A percentile compares a stretch with the other conserved stretches of the same genome.
Evolutionary conservation across 2,329 filamentous ascomycete genomes (phyloP).

Genomic region (Neospermospora avenae): DNA sequence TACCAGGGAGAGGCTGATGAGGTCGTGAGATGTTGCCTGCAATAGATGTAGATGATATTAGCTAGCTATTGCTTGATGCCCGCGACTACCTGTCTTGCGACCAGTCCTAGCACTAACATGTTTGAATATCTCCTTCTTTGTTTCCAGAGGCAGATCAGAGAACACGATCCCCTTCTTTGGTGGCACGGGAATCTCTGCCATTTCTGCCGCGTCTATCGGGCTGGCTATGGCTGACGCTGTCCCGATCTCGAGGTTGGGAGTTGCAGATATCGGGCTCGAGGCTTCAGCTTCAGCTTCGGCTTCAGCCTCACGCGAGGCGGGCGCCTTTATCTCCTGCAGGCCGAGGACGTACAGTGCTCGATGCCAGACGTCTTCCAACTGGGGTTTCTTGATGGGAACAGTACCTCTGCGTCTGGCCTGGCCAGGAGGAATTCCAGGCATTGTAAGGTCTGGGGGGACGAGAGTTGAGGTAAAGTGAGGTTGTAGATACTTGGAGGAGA

Average conservation of each 20-base stretch:
- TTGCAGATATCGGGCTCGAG: neutral
- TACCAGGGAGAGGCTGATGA: conserved; percentile 56
- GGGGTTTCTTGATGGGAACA: conserved; percentile 2
- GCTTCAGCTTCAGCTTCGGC: neutral
- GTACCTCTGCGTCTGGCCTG: conserved; percentile 2
- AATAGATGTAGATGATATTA: neutral
- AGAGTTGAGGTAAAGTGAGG: neutral
- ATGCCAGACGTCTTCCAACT: conserved; percentile 9
- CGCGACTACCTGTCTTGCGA: too few relatives aligned
- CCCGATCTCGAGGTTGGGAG: neutral
- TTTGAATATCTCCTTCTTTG: conserved; percentile 9
- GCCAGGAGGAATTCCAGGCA: neutral
- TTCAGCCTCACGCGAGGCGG: neutral
- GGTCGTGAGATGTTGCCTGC: conserved; percentile 50
- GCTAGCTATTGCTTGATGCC: too few relatives aligned
- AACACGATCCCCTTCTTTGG: neutral
- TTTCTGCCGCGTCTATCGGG: neutral
- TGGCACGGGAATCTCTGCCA: too few relatives aligned
- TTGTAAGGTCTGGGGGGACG: neutral
- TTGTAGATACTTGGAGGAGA: neutral
- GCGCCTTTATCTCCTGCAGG: conserved; percentile 4
- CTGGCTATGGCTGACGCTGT: neutral
- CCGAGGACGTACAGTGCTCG: conserved; percentile 7
- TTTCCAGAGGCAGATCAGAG: conserved; percentile 5
- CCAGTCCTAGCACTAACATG: conserved; percentile 5